Conservation (phyloP, 495 filamentous ascomycete species). For the Podospora comata region DNA sequence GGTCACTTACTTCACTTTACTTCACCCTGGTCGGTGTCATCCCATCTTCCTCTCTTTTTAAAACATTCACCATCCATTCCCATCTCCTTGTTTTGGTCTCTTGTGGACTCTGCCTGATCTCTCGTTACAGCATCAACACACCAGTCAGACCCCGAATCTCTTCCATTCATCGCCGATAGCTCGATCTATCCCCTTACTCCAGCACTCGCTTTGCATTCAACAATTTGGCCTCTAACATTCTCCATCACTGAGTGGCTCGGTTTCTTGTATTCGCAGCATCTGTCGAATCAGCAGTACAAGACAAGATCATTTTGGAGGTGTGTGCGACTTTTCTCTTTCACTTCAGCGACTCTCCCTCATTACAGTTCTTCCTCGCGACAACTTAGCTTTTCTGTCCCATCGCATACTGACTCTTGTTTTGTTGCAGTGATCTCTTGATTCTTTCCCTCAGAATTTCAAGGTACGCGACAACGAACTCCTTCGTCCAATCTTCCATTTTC, state of each 20-base stretch:
- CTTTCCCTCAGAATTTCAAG: constrained; percentile 4
- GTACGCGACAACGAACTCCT: constrained; percentile 1
- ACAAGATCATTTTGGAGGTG: constrained; percentile 31
- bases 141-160: constrained; percentile 40
- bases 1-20: neutral
- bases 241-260: constrained; percentile 23
- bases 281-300: constrained; percentile 11
- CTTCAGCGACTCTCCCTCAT: neutral
- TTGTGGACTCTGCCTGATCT: constrained; percentile 43
- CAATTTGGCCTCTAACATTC: constrained; percentile 48
- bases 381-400: constrained; percentile 2
- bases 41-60: neutral
- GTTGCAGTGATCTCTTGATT: neutral
- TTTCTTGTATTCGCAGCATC: constrained; percentile 29
- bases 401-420: neutral
- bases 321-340: constrained; percentile 12
- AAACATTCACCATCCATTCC: neutral
- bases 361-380: neutral
- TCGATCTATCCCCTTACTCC: constrained; percentile 45
- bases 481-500: neutral
- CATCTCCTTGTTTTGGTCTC: constrained; percentile 29
- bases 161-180: constrained; percentile 54
- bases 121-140: constrained; percentile 52
- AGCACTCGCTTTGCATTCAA: constrained; percentile 51
- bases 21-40: neutral